phyloP scores from a whole-genome alignment of 2,329 filamentous ascomycete genomes.

The Capronia americana region DNA sequence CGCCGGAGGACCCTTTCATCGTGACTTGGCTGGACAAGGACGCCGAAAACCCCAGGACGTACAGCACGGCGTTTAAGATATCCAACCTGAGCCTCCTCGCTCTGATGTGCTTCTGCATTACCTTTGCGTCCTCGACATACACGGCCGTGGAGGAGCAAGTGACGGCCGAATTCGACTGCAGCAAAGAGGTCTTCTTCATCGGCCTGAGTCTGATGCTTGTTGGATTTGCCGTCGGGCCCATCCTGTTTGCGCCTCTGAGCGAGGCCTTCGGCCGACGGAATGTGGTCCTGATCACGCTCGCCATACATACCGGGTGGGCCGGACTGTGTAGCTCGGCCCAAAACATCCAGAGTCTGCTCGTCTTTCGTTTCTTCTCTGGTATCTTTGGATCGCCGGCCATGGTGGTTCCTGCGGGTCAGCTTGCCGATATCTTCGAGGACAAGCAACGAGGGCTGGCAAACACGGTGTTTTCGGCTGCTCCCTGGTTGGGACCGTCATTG shows the following conservation, averaged over 20 bases:
- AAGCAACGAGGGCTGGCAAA: slow-evolving; percentile 1
- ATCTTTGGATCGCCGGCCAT: not conserved
- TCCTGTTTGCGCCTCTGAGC: not conserved
- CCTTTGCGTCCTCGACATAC: not conserved
- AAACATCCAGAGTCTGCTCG: not conserved
- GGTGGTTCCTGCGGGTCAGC: not conserved
- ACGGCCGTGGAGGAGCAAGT: slow-evolving; percentile 1
- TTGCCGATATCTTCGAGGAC: not conserved
- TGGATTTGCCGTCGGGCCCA: not conserved
- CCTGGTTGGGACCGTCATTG: not conserved
- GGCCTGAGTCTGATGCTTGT: not conserved
- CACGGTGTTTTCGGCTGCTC: not conserved
- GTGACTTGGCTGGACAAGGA: not conserved
- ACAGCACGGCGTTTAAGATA: not conserved
- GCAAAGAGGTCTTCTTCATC: slow-evolving; percentile 1
- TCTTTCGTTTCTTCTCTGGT: not conserved
- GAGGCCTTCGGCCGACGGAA: not conserved
- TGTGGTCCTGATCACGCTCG: not conserved
- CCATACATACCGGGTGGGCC: not conserved
- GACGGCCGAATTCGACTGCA: not conserved
- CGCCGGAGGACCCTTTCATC: not conserved
- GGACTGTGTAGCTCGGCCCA: not conserved
- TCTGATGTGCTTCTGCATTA: slow-evolving; percentile 1
- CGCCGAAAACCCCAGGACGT: not conserved
- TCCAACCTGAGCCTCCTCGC: slow-evolving; percentile 1